Evolutionary conservation across 2,329 filamentous ascomycete species (phyloP).

Genomic region (Diaporthe citri): DNA sequence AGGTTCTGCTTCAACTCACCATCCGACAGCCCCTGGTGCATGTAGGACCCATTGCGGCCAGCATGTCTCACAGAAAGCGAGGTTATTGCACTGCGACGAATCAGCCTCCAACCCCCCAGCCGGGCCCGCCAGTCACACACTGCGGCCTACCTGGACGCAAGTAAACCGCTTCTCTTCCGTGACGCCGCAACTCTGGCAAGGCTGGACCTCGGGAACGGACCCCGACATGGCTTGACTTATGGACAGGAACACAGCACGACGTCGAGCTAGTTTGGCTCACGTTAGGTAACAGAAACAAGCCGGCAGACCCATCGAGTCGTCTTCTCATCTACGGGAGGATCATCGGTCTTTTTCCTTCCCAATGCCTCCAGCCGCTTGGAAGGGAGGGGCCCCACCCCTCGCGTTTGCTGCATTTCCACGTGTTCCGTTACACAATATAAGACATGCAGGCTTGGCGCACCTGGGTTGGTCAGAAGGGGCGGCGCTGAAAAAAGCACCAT

Average conservation of each 20-base stretch:
- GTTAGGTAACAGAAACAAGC: conserved; percentile 19
- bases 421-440: conserved; percentile 28
- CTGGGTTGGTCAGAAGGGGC: conserved; percentile 8
- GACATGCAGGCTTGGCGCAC: conserved; percentile 28
- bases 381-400: not conserved
- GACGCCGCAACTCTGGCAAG: conserved; percentile 14
- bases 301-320: not conserved
- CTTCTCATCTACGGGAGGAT: not conserved
- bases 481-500: conserved; percentile 16
- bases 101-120: not conserved
- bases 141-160: not conserved
- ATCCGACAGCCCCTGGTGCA: not conserved
- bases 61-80: conserved; percentile 17
- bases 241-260: not conserved
- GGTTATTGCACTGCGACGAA: not conserved
- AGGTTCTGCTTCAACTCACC: not conserved
- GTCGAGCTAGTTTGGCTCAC: not conserved
- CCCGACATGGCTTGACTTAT: conserved; percentile 4
- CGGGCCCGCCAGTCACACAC: not conserved
- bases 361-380: not conserved
- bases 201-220: not conserved
- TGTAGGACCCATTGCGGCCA: conserved; percentile 6
- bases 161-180: conserved; percentile 9
- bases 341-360: not conserved
- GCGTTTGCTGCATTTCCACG: conserved; percentile 18